Evolutionary conservation across 331 rosid genomes (phyloP).

Genomic region (Acacia concinna): DNA sequence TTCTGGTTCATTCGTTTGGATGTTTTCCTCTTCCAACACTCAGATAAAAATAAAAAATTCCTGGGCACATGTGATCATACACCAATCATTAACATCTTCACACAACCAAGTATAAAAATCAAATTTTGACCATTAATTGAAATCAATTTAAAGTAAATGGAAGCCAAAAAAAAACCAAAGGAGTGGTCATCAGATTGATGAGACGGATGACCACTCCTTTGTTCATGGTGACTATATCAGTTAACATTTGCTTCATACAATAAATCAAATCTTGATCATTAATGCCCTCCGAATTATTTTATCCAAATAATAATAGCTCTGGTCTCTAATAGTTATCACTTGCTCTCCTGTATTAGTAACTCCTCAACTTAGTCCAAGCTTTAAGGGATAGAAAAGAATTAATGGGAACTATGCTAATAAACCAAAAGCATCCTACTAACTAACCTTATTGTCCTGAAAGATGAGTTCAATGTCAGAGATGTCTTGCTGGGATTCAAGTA

Average conservation of each 20-base stretch:
- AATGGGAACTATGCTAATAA: not conserved
- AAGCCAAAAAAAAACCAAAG: too few relatives aligned
- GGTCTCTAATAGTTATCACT: not conserved
- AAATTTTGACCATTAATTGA: too few relatives aligned
- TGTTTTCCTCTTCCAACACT: too few relatives aligned
- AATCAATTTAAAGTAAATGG: too few relatives aligned
- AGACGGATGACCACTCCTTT: too few relatives aligned
- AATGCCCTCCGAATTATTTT: not conserved
- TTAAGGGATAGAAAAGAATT: not conserved
- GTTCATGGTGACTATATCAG: not conserved
- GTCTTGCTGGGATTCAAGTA: slow-evolving; percentile 71
- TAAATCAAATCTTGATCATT: not conserved
- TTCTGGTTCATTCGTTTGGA: too few relatives aligned
- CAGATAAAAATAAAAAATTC: too few relatives aligned
- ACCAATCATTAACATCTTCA: too few relatives aligned
- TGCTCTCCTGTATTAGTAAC: not conserved
- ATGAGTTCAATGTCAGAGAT: slow-evolving; percentile 64
- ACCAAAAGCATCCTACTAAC: slow-evolving; percentile 40
- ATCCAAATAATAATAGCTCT: not conserved
- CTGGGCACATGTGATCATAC: too few relatives aligned
- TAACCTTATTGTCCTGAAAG: slow-evolving; percentile 72
- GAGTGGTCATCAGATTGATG: too few relatives aligned
- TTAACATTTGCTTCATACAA: not conserved
- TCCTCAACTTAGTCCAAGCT: not conserved
- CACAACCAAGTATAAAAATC: too few relatives aligned